Evolutionary conservation across 495 filamentous ascomycete genomes (phyloP).

Genomic region (Daldinia loculata): DNA sequence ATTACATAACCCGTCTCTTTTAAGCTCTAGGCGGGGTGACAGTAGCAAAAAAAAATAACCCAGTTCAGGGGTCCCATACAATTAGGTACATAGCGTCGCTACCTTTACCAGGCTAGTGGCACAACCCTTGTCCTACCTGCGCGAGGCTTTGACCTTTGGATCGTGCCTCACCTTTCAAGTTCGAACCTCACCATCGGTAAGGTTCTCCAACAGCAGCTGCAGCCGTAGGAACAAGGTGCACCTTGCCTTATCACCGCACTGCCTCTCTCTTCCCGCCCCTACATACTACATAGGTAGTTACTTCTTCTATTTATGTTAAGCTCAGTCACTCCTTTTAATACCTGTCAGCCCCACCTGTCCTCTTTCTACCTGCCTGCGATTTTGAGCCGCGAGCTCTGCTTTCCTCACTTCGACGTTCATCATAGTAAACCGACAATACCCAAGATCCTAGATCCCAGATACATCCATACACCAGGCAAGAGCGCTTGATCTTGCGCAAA

Average conservation of each 20-base stretch:
- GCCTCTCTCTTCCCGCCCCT: conserved; percentile 9
- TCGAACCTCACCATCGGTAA: background rate
- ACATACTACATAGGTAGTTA: too few species aligned
- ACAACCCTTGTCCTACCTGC: conserved; percentile 26
- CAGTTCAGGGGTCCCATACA: background rate
- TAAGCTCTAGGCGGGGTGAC: background rate
- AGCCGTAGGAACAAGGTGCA: conserved; percentile 21
- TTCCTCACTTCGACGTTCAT: conserved; percentile 6
- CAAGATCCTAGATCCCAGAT: background rate
- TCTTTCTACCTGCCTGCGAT: conserved; percentile 12
- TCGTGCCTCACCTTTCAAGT: conserved; percentile 18
- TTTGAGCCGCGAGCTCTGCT: conserved; percentile 1
- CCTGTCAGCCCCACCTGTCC: background rate
- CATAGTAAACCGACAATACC: background rate
- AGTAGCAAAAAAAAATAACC: background rate
- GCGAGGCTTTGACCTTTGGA: conserved; percentile 28
- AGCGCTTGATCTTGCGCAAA: background rate
- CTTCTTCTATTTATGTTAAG: conserved; percentile 9
- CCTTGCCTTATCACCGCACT: conserved; percentile 1
- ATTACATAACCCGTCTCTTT: background rate
- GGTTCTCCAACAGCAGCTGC: conserved; percentile 13
- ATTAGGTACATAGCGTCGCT: background rate
- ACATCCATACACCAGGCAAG: background rate
- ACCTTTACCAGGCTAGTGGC: conserved; percentile 1
- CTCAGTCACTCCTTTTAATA: conserved; percentile 36